phyloP scores from a whole-genome alignment of 345 rosid species.

The Populus pruinosa region DNA sequence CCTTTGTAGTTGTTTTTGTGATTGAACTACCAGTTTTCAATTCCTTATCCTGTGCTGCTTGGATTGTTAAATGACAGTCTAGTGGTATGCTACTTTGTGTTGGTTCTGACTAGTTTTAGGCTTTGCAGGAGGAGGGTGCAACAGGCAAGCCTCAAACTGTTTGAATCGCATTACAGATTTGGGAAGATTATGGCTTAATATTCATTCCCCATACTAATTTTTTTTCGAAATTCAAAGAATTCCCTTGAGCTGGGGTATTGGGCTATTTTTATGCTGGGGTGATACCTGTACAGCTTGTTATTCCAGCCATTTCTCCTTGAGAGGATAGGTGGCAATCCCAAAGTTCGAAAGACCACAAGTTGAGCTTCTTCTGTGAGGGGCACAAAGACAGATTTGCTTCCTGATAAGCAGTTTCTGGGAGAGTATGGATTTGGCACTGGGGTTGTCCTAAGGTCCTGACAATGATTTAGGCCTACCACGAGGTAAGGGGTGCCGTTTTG shows the following conservation, averaged over 20 bases:
- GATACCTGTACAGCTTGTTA: constrained; percentile 29
- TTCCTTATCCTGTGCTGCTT: neutral
- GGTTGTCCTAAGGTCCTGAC: neutral
- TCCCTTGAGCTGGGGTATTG: constrained; percentile 3
- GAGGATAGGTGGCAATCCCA: constrained; percentile 3
- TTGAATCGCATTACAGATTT: constrained; percentile 13
- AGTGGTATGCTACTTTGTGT: neutral
- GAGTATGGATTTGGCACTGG: neutral
- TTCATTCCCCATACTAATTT: neutral
- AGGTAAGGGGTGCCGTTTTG: neutral
- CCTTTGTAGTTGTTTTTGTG: neutral
- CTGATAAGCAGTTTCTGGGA: constrained; percentile 4
- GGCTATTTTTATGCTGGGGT: constrained; percentile 12
- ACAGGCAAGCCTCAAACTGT: constrained; percentile 22
- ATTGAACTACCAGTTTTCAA: neutral
- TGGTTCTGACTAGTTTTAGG: constrained; percentile 3
- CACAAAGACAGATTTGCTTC: constrained; percentile 8
- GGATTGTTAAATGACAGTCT: neutral
- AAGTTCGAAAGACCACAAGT: constrained; percentile 8
- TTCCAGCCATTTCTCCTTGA: constrained; percentile 8
- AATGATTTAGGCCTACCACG: neutral
- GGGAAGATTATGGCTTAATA: constrained; percentile 1
- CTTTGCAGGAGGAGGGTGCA: constrained; percentile 44
- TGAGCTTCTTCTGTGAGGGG: constrained; percentile 3
- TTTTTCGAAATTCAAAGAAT: constrained; percentile 6